Base-by-base conservation (phyloP, 2,329 filamentous ascomycete genomes). In the Simplicillium sp. region DNA sequence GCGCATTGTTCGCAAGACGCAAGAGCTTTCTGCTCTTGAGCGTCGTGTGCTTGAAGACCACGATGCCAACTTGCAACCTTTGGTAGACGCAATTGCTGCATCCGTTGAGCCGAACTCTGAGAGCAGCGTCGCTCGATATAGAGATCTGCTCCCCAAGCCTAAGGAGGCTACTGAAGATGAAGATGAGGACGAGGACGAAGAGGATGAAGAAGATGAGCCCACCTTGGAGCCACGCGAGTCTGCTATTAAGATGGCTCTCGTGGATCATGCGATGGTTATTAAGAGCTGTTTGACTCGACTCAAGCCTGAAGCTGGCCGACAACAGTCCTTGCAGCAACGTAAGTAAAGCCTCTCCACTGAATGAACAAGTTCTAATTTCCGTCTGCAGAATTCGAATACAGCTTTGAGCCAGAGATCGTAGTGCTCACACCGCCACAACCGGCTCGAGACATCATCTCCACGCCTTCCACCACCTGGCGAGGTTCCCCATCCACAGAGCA, bases 231-330 rank as follows among this genome's bases (percentile, higher is more conserved):
- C 75, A 0, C 72, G 88, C 51, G 82, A 94, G 48, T 86, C 77
- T 37, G 86, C 88, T 2, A 79, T 97, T 48, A 84, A 83, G 54
- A 84, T 89, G 58, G 85, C 87, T 1, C 71, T 97, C 25, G 75
- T 94, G 34, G 92, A 97, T 54, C 89, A 97, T 59, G 87, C 87
- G 3, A 75, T 94, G 44, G 82, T 87, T 59, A 80, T 97, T 52
- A 88, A 90, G 65, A 80, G 87, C 48, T 90, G 87, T 52, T 62
- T 97, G 47, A 70, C 70, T 4, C 71, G 80, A 50, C 86, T 87
- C 32, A 78, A 75, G 59, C 77, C 68, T 59, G 71, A 65, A 60
- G 78, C 75, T 58, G 68, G 61, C 51, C 67, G 65, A 35, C 67
- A 75, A 28, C 71, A 76, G 53, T 78, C 84, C 55, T 66, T 87